Percentiles rank a stretch among this genome's conserved stretches.
These are phyloP conservation scores for Agrostemma githago DNA, from an alignment of 148 eudicot species.

Conservation along the genomic window DNA sequence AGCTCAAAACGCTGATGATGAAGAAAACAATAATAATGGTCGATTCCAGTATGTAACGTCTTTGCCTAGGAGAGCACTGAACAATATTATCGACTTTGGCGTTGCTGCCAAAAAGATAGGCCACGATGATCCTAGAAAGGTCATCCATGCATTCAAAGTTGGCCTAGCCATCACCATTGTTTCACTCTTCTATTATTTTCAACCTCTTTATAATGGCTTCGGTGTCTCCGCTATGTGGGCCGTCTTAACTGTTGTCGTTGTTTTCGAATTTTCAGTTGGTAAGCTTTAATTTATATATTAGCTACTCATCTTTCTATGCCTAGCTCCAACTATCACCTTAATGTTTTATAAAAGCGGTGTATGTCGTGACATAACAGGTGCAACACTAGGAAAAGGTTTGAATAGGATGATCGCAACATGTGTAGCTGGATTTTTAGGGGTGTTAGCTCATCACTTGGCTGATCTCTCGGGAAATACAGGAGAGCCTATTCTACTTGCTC, in stretches of 20 bases:
- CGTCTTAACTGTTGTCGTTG: slow-evolving; percentile 32
- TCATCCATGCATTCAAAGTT: slow-evolving; percentile 33
- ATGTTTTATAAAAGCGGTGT: no score
- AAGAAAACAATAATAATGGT: background rate
- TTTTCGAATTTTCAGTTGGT: slow-evolving; percentile 38
- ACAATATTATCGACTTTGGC: slow-evolving; percentile 11
- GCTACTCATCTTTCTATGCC: no score
- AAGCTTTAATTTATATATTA: background rate
- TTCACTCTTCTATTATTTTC: slow-evolving; percentile 32
- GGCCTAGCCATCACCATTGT: slow-evolving; percentile 34
- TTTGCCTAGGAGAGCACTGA: slow-evolving; percentile 7
- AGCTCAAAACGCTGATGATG: background rate
- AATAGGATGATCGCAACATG: slow-evolving; percentile 32
- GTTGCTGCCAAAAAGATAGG: slow-evolving; percentile 18
- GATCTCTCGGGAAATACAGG: slow-evolving; percentile 31
- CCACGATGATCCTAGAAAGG: slow-evolving; percentile 33
- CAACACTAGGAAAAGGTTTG: slow-evolving; percentile 37
- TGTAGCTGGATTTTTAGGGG: slow-evolving; percentile 35
- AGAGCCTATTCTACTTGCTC: slow-evolving; percentile 35
- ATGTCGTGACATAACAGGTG: slow-evolving; percentile 19
- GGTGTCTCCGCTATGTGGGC: slow-evolving; percentile 39
- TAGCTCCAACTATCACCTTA: no score
- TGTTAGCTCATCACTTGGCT: slow-evolving; percentile 32
- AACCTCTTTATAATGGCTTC: slow-evolving; percentile 27
- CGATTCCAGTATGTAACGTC: slow-evolving; percentile 8